Evolutionary conservation across 164 flowering plant species (phyloP).

Genomic region (Chimonanthus salicifolius): DNA sequence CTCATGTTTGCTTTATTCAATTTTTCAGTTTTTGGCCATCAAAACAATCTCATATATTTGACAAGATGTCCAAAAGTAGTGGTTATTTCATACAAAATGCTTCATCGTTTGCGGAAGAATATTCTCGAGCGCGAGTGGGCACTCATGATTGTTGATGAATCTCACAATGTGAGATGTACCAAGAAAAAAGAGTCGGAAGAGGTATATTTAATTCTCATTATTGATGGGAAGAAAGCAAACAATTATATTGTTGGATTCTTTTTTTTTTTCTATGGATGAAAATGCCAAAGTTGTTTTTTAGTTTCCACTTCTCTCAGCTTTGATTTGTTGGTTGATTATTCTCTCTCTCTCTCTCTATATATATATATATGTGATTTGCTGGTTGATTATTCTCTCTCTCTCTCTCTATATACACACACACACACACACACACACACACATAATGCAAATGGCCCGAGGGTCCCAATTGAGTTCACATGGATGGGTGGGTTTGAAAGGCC

Average conservation of each 20-base stretch:
- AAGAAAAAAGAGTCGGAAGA: constrained; percentile 72
- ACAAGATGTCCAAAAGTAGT: constrained; percentile 65
- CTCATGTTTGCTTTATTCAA: constrained; percentile 6
- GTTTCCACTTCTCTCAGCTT: not conserved
- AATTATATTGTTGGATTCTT: not conserved
- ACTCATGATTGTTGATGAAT: constrained; percentile 84
- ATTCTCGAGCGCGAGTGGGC: constrained; percentile 79
- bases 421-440: not conserved
- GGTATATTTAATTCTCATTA: constrained; percentile 33
- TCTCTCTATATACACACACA: not conserved
- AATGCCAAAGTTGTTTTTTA: not conserved
- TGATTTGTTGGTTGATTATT: not conserved
- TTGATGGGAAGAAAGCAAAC: no score
- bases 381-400: not conserved
- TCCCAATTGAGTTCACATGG: no score
- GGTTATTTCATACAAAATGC: constrained; percentile 89
- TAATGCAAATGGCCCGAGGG: no score
- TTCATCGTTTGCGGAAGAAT: constrained; percentile 58
- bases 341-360: not conserved
- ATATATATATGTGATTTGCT: not conserved
- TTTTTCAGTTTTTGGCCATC: constrained; percentile 79
- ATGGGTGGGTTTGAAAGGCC: no score
- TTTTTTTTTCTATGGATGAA: not conserved
- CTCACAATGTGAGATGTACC: constrained; percentile 81
- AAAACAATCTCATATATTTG: constrained; percentile 60